Conservation (phyloP, 2,329 filamentous ascomycete genomes). For the Alternaria brassicicola region DNA sequence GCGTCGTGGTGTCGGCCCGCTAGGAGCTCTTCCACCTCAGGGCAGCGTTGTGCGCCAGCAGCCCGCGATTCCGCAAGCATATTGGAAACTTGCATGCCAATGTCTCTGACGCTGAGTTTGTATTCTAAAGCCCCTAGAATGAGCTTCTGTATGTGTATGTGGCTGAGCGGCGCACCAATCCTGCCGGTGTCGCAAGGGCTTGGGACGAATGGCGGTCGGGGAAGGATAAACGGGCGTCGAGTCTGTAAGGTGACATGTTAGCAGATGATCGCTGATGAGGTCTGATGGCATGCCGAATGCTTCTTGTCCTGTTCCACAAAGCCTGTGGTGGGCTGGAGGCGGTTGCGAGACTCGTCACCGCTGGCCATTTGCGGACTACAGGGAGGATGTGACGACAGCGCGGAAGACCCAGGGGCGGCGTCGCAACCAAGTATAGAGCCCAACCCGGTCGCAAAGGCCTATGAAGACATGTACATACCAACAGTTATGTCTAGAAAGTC, state of each 20-base stretch:
- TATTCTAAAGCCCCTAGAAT: constrained; percentile 25
- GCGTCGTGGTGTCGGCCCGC: constrained; percentile 39
- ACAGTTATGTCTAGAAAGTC: constrained; percentile 30
- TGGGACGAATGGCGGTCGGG: constrained; percentile 40
- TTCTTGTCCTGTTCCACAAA: constrained; percentile 21
- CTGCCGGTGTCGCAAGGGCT: constrained; percentile 50
- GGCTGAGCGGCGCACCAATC: constrained; percentile 40
- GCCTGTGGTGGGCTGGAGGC: constrained; percentile 27
- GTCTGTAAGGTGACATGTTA: constrained; percentile 31
- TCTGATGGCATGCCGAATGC: constrained; percentile 24
- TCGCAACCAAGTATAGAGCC: constrained; percentile 19
- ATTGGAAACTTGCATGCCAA: constrained; percentile 43
- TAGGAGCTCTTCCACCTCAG: constrained; percentile 34
- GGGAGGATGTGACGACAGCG: constrained; percentile 38
- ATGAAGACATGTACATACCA: constrained; percentile 44
- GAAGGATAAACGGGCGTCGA: constrained; percentile 32
- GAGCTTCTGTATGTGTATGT: constrained; percentile 28
- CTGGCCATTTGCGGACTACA: constrained; percentile 39
- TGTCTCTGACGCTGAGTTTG: constrained; percentile 8
- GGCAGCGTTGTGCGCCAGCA: constrained; percentile 35
- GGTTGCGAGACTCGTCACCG: constrained; percentile 38
- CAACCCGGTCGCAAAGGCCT: constrained; percentile 40
- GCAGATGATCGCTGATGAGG: constrained; percentile 29
- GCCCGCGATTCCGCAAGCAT: constrained; percentile 36
- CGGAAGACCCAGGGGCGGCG: constrained; percentile 23